These are phyloP conservation scores for Arctium minus DNA, from an alignment of 129 eudicot genomes.

Conservation along the genomic window DNA sequence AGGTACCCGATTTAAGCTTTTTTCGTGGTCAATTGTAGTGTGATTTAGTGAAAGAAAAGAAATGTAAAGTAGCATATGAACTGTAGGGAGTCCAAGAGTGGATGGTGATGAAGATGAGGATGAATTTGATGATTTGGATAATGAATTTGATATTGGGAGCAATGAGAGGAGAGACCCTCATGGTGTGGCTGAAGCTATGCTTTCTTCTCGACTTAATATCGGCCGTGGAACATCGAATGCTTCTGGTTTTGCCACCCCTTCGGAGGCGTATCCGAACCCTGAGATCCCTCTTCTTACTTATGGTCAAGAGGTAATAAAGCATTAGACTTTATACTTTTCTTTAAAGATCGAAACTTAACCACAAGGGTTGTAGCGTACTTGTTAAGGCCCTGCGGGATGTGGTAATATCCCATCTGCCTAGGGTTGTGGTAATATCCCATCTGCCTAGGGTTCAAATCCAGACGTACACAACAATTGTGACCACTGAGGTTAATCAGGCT, in stretches of 20 bases:
- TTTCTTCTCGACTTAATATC: slow-evolving; percentile 40
- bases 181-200: slow-evolving; percentile 37
- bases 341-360: background rate
- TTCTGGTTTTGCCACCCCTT: slow-evolving; percentile 54
- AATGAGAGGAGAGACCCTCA: slow-evolving; percentile 44
- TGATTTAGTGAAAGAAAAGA: background rate
- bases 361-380: too few species aligned
- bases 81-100: slow-evolving; percentile 73
- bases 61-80: background rate
- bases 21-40: background rate
- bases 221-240: slow-evolving; percentile 45
- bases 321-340: background rate
- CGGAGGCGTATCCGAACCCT: slow-evolving; percentile 44
- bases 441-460: too few species aligned
- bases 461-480: too few species aligned
- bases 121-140: slow-evolving; percentile 72
- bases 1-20: slow-evolving; percentile 29
- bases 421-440: too few species aligned
- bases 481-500: too few species aligned
- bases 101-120: slow-evolving; percentile 91
- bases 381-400: too few species aligned
- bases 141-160: slow-evolving; percentile 50
- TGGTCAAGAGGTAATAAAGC: slow-evolving; percentile 66
- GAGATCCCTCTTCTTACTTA: slow-evolving; percentile 82
- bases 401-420: too few species aligned